A percentile compares a stretch with the other conserved stretches of the same genome.
These are phyloP conservation scores for Cordyceps cicadae DNA, from an alignment of 2,329 filamentous ascomycete species.

Conservation along the genomic window DNA sequence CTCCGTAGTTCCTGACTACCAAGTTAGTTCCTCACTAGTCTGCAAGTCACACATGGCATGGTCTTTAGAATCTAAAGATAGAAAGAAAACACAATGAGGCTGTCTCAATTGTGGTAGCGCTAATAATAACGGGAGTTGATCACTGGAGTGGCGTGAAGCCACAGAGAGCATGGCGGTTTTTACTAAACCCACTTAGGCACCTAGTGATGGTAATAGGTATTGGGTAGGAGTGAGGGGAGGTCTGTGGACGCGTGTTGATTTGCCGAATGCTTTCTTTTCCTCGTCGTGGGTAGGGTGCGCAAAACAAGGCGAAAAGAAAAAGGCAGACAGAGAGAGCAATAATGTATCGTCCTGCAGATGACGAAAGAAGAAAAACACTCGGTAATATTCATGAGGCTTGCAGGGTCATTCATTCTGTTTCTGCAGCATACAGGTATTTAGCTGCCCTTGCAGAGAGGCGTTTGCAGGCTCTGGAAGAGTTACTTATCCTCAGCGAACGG, in stretches of 20 bases:
- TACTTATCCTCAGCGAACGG: neutral
- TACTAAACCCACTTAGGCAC: too few species aligned
- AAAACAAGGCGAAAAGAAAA: neutral
- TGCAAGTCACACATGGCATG: neutral
- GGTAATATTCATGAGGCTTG: neutral
- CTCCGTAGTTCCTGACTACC: too few species aligned
- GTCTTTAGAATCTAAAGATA: neutral
- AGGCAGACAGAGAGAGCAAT: neutral
- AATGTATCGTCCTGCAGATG: neutral
- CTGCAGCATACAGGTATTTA: neutral
- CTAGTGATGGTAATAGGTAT: too few species aligned
- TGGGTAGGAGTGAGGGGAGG: too few species aligned
- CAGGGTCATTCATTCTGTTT: neutral
- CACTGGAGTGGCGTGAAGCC: neutral
- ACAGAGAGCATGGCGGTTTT: neutral
- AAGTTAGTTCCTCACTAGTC: too few species aligned
- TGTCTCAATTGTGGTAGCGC: neutral
- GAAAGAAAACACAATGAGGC: neutral
- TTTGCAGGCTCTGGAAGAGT: neutral
- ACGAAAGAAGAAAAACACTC: neutral
- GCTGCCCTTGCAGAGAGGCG: neutral
- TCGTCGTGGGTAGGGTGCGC: too few species aligned
- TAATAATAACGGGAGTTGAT: neutral
- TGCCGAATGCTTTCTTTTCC: too few species aligned
- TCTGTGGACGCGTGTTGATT: too few species aligned